Base-by-base conservation (phyloP, 1,139 yeast species). In the Nakaseomyces bracarensis region DNA sequence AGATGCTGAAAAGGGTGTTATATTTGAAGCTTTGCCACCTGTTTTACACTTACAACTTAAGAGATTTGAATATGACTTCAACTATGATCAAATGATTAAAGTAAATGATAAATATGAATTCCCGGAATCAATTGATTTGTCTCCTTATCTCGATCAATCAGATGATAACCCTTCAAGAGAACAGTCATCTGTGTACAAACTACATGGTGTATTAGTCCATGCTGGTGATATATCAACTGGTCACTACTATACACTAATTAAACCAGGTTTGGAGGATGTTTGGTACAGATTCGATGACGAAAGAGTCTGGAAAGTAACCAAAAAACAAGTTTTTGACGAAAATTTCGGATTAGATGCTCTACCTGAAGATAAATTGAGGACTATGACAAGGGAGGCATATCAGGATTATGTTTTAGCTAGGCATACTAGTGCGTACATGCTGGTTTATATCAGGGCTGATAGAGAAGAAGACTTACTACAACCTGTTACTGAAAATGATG, bases 211-310 rank as follows among this genome's bases (percentile, higher is more conserved):
- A 2, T 69, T 91, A 46, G 97, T 91, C 5, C 99, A 91, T 60
- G 83, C 89, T 41, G 99, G 99, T 47, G 95, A 89, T 57, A 81
- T 91, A 43, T 84, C 95, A 18, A 85, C 91, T 42, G 99, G 99
- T 19, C 99, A 91, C 59, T 91, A 91, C 61, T 91, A 91, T 59
- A 93, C 98, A 0, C 74, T 91, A 77, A 79, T 93, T 43, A 87
- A 82, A 59, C 97, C 98, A 2, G 72, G 72, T 28, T 68, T 75
- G 8, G 74, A 74, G 34, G 77, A 79, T 43, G 68, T 76, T 18
- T 93, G 98, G 99, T 80, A 75, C 59, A 74, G 91, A 57, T 91
- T 89, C 67, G 98, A 91, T 61, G 99, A 91, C 61, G 98, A 91
- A 55, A 77, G 80, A 47, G 99, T 93, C 30, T 84, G 95, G 72